A percentile compares a stretch with the other conserved stretches of the same genome.
These are phyloP conservation scores for Pichia ethanolica DNA, from an alignment of 805 yeast species.

Conservation along the genomic window DNA sequence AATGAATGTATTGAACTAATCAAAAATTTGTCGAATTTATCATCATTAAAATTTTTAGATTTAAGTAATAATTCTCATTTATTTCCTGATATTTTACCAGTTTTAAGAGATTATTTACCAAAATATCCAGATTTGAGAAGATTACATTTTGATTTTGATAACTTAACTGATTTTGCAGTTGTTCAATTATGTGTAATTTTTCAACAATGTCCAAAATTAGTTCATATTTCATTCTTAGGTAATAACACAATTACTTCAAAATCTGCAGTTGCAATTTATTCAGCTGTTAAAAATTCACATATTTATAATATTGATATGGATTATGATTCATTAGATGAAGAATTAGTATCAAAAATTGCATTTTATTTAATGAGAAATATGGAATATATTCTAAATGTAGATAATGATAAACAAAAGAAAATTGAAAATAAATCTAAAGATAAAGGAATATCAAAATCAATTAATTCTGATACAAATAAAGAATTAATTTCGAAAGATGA, in stretches of 20 bases:
- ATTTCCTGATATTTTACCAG: conserved; percentile 44
- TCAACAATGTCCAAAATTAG: conserved; percentile 39
- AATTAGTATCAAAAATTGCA: conserved; percentile 46
- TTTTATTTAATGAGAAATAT: conserved; percentile 50
- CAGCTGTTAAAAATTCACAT: conserved; percentile 41
- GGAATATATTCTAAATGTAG: conserved; percentile 35
- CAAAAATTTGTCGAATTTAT: conserved; percentile 30
- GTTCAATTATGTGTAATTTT: conserved; percentile 42
- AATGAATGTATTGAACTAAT: conserved; percentile 34
- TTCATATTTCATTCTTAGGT: conserved; percentile 50
- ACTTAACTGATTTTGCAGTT: conserved; percentile 38
- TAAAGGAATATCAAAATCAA: conserved; percentile 5
- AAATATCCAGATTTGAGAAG: conserved; percentile 38
- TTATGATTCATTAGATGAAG: conserved; percentile 42
- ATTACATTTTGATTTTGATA: conserved; percentile 49
- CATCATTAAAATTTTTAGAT: conserved; percentile 42
- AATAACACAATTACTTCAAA: conserved; percentile 37
- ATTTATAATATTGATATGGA: conserved; percentile 47
- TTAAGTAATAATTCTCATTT: conserved; percentile 45
- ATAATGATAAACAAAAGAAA: background rate
- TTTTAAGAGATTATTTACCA: conserved; percentile 39
- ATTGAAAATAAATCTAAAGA: background rate
- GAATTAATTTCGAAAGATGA: conserved; percentile 27
- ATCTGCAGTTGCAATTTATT: conserved; percentile 42
- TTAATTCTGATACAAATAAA: conserved; percentile 11